phyloP scores from a whole-genome alignment of 106 monocot genomes.

The Acorus calamus region DNA sequence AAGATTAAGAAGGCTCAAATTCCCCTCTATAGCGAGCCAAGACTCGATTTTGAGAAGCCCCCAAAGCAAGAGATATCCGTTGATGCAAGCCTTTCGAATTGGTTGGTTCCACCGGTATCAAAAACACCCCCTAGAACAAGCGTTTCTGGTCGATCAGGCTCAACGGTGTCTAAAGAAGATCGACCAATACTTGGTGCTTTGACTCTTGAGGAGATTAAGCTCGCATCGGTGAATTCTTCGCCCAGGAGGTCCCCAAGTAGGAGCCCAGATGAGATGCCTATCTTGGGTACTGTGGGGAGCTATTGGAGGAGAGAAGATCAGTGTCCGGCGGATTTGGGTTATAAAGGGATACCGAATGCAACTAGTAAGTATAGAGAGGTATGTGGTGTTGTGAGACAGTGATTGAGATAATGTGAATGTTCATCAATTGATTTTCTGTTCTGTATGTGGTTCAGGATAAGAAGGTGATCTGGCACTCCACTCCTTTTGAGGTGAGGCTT shows the following conservation, averaged over 20 bases:
- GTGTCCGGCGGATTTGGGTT: slow-evolving; percentile 8
- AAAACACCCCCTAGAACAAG: slow-evolving; percentile 6
- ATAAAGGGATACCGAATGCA: slow-evolving; percentile 55
- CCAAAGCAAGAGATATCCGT: slow-evolving; percentile 48
- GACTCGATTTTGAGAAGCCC: background rate
- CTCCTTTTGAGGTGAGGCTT: slow-evolving; percentile 55
- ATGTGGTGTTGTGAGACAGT: background rate
- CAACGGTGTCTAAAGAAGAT: slow-evolving; percentile 40
- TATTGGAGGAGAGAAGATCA: slow-evolving; percentile 47
- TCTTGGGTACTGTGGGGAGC: slow-evolving; percentile 64
- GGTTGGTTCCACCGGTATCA: slow-evolving; percentile 34
- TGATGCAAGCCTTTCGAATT: slow-evolving; percentile 78
- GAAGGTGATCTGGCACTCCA: slow-evolving; percentile 61
- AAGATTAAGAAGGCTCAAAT: slow-evolving; percentile 7
- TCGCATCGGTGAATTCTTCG: slow-evolving; percentile 24
- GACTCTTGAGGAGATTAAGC: slow-evolving; percentile 66
- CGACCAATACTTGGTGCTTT: slow-evolving; percentile 76
- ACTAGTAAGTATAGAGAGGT: slow-evolving; percentile 78
- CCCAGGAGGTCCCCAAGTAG: slow-evolving; percentile 51
- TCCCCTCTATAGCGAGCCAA: background rate
- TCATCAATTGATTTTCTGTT: background rate
- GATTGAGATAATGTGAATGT: too few species aligned
- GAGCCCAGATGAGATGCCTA: slow-evolving; percentile 67
- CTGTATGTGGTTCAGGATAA: slow-evolving; percentile 28
- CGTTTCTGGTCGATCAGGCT: slow-evolving; percentile 26